Evolutionary conservation across 1,284 basidiomycete genomes (phyloP), one percentile per base, ranked within the genome.

Genomic region (Ustilago vetiveriae): DNA sequence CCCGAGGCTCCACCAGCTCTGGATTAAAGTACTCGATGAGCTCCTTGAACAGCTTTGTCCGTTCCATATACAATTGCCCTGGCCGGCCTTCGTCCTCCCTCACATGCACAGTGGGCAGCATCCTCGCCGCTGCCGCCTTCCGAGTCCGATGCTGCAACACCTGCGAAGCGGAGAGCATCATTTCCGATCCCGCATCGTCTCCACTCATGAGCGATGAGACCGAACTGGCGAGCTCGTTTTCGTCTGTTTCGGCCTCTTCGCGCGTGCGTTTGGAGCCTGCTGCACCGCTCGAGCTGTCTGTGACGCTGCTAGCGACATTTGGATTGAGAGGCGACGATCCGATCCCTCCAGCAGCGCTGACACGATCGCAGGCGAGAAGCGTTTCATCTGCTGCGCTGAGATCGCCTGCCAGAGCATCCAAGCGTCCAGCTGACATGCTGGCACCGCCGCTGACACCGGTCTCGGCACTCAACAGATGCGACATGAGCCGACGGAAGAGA

Each of bases 401-500:
- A 6, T 57, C 54, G 11, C 38, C 47, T 9, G n/a, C 24, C 24
- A 39, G 32, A 22, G 44, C 22, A 3, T 7, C 32, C 19, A 11
- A 19, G 6, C 38, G 53, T 33, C 37, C 33, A 35, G 33, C 33
- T 14, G 33, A 35, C 16, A 16, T n/a, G 16, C 33, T n/a, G 33
- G 13, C 27, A 29, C 13, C n/a, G 33, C 33, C 48, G 23, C 35
- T 27, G 14, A 30, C 17, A 3, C 52, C 47, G n/a, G 39, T 55
- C 30, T 64, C 50, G 11, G 63, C 55, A 26, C 56, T 60, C 19
- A 45, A 75, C 60, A 83, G 62, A 19, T 76, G 68, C 24, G 75
- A 58, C 80, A 83, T 82, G 63, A 82, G 81, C 5, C 59, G 47
- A 6, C 81, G 71, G 72, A 83, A 83, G 9, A 72, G 57, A 10